Conservation (phyloP, 257 asterid species). For the Solanum tarijense region DNA sequence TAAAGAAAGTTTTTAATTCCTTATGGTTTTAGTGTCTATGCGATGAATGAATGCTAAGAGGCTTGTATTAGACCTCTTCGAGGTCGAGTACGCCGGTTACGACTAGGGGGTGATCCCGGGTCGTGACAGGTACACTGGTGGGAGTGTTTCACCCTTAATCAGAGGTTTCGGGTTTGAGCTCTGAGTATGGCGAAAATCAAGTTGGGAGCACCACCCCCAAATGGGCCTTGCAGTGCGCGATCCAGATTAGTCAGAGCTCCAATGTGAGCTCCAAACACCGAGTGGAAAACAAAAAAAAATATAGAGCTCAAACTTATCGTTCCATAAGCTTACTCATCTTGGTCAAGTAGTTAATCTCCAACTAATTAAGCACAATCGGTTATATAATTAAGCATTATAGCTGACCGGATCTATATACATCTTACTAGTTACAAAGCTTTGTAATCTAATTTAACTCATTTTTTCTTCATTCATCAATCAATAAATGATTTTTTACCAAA, state of each 20-base stretch:
- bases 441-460: not conserved
- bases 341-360: not conserved
- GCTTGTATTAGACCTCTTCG: no score
- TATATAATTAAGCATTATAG: not conserved
- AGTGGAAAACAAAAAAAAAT: not conserved
- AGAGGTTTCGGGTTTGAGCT: not conserved
- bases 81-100: no score
- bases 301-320: not conserved
- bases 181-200: no score
- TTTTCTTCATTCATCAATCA: not conserved
- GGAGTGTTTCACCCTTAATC: no score
- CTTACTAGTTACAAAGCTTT: not conserved
- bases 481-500: not conserved
- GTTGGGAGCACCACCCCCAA: not conserved
- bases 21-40: no score
- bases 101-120: no score
- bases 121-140: no score
- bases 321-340: not conserved
- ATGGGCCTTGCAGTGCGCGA: not conserved
- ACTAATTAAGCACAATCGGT: not conserved
- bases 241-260: rapidly evolving
- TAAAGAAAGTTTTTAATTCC: no score
- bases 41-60: no score
- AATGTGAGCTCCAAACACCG: not conserved
- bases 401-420: not conserved